phyloP scores from a whole-genome alignment of 2,329 filamentous ascomycete species.

The Aspergillus quadricinctus region DNA sequence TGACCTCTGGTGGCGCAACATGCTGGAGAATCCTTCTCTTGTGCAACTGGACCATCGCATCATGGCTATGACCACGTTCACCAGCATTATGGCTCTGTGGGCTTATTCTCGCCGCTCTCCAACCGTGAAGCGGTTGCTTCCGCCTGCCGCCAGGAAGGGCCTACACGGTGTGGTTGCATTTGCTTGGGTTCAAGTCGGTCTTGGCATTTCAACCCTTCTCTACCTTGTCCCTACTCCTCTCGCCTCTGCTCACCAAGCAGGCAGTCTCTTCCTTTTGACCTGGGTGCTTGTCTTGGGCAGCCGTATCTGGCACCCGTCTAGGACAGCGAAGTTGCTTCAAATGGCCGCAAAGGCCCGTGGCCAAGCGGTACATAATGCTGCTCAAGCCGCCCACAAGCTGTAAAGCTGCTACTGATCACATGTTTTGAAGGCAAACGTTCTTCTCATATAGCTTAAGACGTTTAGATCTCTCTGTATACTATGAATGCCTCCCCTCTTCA shows the following conservation, averaged over 20 bases:
- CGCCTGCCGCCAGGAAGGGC: slow-evolving; percentile 59
- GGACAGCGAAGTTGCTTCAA: slow-evolving; percentile 57
- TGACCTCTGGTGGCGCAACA: slow-evolving; percentile 95
- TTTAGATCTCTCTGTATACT: neutral
- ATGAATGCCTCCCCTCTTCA: neutral
- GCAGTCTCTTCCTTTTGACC: slow-evolving; percentile 77
- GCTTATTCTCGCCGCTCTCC: slow-evolving; percentile 70
- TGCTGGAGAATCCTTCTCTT: slow-evolving; percentile 92
- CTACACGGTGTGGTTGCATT: slow-evolving; percentile 78
- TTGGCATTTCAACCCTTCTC: slow-evolving; percentile 86
- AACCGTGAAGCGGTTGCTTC: slow-evolving; percentile 56
- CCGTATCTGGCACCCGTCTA: slow-evolving; percentile 67
- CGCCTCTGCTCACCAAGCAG: slow-evolving; percentile 89
- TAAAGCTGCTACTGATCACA: slow-evolving; percentile 1
- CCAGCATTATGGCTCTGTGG: slow-evolving; percentile 71
- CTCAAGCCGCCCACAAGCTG: slow-evolving; percentile 19
- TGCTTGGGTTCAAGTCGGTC: slow-evolving; percentile 71
- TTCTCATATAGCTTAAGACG: neutral
- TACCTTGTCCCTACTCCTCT: slow-evolving; percentile 89
- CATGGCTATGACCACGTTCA: slow-evolving; percentile 84
- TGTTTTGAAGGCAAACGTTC: neutral
- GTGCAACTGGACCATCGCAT: slow-evolving; percentile 96
- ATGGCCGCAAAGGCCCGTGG: slow-evolving; percentile 36
- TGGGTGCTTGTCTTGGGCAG: slow-evolving; percentile 76
- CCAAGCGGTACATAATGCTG: slow-evolving; percentile 21